Percentiles rank a stretch among this genome's conserved stretches.
Evolutionary conservation across 352 stramenopile species (phyloP).

Genomic region (Halophytophthora batemanensis): DNA sequence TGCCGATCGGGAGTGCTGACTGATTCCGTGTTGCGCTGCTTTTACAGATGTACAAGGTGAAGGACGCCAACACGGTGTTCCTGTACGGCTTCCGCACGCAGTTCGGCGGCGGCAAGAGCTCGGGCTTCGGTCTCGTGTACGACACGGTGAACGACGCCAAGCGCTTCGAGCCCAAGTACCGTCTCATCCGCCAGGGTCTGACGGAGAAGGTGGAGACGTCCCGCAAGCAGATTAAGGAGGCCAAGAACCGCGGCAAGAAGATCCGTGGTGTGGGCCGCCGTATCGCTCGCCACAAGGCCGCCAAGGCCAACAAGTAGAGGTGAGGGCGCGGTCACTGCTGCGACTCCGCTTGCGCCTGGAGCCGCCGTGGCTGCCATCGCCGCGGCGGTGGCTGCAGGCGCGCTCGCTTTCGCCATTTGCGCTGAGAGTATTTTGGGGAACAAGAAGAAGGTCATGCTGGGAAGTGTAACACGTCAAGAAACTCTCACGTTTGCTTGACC

Average conservation of each 20-base stretch:
- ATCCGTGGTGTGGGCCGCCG: constrained; percentile 95
- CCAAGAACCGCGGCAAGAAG: constrained; percentile 99
- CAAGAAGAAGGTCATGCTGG: constrained; percentile 50
- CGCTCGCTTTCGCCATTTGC: constrained; percentile 32
- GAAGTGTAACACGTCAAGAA: constrained; percentile 58
- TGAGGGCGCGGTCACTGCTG: constrained; percentile 27
- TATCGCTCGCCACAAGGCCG: constrained; percentile 99
- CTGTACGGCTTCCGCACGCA: constrained; percentile 97
- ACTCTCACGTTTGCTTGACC: constrained; percentile 45
- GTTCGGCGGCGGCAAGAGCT: constrained; percentile 97
- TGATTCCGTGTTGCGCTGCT: not conserved
- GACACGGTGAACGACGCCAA: constrained; percentile 97
- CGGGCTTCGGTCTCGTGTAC: constrained; percentile 99
- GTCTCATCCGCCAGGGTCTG: constrained; percentile 91
- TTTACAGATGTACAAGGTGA: constrained; percentile 94
- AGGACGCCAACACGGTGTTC: constrained; percentile 94
- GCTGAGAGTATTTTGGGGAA: constrained; percentile 44
- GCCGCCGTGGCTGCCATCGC: not conserved
- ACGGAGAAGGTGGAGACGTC: constrained; percentile 96
- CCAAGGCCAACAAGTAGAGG: constrained; percentile 95
- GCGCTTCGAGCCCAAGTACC: constrained; percentile 99
- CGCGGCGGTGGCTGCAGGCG: constrained; percentile 14
- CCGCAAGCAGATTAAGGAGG: constrained; percentile 99
- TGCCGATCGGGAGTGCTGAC: not conserved
- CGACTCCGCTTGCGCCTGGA: constrained; percentile 21